These are phyloP conservation scores for Combretum micranthum DNA, from an alignment of 345 rosid species.

Conservation along the genomic window DNA sequence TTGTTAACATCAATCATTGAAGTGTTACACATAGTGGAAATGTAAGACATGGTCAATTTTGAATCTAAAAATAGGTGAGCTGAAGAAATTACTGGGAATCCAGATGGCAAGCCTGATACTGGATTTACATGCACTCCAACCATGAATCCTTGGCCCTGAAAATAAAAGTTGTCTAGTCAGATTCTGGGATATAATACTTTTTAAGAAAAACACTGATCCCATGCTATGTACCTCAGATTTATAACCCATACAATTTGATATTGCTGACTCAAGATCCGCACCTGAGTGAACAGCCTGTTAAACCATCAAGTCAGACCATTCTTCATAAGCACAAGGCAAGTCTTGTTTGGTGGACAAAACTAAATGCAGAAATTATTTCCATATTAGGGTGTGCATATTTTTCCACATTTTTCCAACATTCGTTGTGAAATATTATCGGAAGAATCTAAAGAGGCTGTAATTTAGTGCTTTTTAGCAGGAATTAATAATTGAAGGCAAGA, in stretches of 20 bases:
- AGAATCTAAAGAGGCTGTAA: no score
- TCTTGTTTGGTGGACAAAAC: no score
- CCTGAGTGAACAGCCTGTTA: conserved; percentile 98
- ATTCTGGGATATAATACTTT: conserved; percentile 10
- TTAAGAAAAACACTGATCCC: conserved; percentile 14
- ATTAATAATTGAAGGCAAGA: no score
- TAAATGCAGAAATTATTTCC: no score
- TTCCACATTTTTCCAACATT: no score
- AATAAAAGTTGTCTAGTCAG: conserved; percentile 18
- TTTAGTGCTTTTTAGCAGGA: no score
- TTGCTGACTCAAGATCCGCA: conserved; percentile 97
- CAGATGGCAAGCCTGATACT: conserved; percentile 80
- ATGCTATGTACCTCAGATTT: conserved; percentile 52
- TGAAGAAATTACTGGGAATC: conserved; percentile 65
- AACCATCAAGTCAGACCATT: background rate
- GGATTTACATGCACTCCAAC: conserved; percentile 97
- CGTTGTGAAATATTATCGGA: no score
- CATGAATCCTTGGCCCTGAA: conserved; percentile 99
- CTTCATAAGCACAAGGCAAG: background rate
- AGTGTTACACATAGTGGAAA: no score
- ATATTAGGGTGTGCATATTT: no score
- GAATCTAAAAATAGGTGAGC: conserved; percentile 14
- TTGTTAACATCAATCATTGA: background rate
- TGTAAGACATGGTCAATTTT: background rate
- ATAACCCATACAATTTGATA: conserved; percentile 95